Base-by-base conservation (phyloP, 2,329 filamentous ascomycete genomes). In the Sclerotinia spermophila region DNA sequence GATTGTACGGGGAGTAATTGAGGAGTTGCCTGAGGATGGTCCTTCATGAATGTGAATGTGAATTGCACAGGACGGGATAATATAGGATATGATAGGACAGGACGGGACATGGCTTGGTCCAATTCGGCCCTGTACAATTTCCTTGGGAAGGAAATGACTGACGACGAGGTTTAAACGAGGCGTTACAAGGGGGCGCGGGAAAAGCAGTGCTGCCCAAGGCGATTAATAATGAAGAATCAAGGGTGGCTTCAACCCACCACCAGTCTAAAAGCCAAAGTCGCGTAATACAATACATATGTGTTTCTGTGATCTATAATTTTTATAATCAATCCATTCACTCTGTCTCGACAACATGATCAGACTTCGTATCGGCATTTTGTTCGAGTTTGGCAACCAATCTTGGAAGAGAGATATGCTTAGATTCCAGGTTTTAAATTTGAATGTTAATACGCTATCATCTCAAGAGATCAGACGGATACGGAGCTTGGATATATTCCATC, bases 1-100 rank as follows among this genome's bases (percentile, higher is more conserved):
- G 59, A 86, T 96, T 79, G 89, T 97, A n/a, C 88, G 94, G 80
- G 83, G 84, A 24, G 91, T 93, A 30, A 86, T 97, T 76, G 85
- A 86, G 45, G 83, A 86, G 69, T 79, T 93, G 74, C 90, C 91
- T 0, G 88, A 90, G 69, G 90, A 91, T 77, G 87, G 76, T 3
- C 40, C 71, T 24, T 76, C 71, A 65, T 73, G 70, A 56, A 45
- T 21, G 4, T 68, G 17, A 62, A n/a, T 35, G 30, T 30, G 67
- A 51, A n/a, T n/a, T n/a, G n/a, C n/a, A n/a, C 19, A 19, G 42
- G 2, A 21, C 42, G 38, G 51, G 45, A 38, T 65, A 11, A 17
- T 21, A 35, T 19, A 58, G 65, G 65, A 42, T 67, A 40, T 17
- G 30, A 42, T 19, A 30, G 27, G 64, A 13, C 21, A 1, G 44